Conservation (phyloP, 805 yeast genomes). For the Yamadazyma nakazawae region DNA sequence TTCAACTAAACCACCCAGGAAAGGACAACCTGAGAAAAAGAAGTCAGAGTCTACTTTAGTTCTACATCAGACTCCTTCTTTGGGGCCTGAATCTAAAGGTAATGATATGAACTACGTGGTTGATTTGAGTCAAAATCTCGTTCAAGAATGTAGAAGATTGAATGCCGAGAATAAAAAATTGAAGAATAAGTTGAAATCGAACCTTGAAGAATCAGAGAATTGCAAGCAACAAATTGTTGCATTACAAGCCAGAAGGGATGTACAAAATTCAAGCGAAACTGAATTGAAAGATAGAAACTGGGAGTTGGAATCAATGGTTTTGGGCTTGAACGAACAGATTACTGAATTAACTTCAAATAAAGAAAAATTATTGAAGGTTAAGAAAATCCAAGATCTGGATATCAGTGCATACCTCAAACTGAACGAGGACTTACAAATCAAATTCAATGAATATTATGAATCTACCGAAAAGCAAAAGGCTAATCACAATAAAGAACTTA, state of each 20-base stretch:
- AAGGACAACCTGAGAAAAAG: neutral
- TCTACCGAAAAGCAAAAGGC: conserved; percentile 36
- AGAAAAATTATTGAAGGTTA: conserved; percentile 30
- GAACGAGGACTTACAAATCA: conserved; percentile 44
- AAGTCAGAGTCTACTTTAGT: conserved; percentile 1
- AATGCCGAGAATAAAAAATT: conserved; percentile 58
- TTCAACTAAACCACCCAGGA: conserved; percentile 10
- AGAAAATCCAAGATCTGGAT: conserved; percentile 32
- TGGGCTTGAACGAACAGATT: conserved; percentile 43
- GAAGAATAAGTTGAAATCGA: conserved; percentile 39
- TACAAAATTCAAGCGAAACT: conserved; percentile 43
- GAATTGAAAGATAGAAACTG: conserved; percentile 57
- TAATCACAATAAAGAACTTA: conserved; percentile 40
- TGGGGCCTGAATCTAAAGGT: conserved; percentile 45
- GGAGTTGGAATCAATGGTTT: conserved; percentile 58
- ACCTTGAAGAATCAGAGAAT: conserved; percentile 42
- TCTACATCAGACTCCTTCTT: conserved; percentile 24
- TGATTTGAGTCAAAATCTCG: conserved; percentile 68
- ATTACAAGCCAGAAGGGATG: conserved; percentile 31
- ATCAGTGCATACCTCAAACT: conserved; percentile 37
- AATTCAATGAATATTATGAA: conserved; percentile 38
- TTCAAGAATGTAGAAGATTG: conserved; percentile 66
- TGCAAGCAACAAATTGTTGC: conserved; percentile 33
- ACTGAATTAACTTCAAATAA: conserved; percentile 38
- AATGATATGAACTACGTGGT: conserved; percentile 71